Evolutionary conservation across 257 asterid species (phyloP).

Genomic region (Solanum chilense): DNA sequence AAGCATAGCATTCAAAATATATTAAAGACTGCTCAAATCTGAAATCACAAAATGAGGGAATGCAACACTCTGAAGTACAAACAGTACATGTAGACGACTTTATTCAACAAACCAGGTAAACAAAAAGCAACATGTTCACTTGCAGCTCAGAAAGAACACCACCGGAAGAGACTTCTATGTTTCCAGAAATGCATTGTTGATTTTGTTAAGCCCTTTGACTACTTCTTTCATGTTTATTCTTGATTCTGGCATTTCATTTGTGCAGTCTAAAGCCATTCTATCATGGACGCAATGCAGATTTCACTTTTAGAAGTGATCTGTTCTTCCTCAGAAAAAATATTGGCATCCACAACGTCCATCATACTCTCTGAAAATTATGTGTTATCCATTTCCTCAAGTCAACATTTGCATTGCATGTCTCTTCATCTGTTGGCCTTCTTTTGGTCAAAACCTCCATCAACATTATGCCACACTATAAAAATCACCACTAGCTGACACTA

Average conservation of each 20-base stretch:
- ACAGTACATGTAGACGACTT: not conserved
- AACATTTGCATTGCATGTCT: slow-evolving; percentile 1
- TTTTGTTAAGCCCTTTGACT: not conserved
- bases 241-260: not conserved
- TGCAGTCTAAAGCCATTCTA: not conserved
- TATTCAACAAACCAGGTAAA: not conserved
- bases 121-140: not conserved
- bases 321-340: not conserved
- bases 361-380: not conserved
- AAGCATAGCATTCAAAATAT: not conserved
- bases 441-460: slow-evolving; percentile 14
- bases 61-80: not conserved
- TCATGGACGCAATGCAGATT: not conserved
- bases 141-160: not conserved
- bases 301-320: not conserved
- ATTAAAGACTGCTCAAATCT: not conserved
- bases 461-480: slow-evolving; percentile 21
- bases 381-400: slow-evolving; percentile 14
- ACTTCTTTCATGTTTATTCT: not conserved
- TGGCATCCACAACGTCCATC: not conserved
- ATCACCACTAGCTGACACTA: slow-evolving; percentile 14
- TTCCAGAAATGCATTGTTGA: not conserved
- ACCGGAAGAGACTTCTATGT: not conserved
- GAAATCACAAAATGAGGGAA: not conserved
- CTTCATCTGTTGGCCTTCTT: slow-evolving; percentile 14